Base-by-base conservation (phyloP, 2,329 filamentous ascomycete species). In the Monilinia fructigena region DNA sequence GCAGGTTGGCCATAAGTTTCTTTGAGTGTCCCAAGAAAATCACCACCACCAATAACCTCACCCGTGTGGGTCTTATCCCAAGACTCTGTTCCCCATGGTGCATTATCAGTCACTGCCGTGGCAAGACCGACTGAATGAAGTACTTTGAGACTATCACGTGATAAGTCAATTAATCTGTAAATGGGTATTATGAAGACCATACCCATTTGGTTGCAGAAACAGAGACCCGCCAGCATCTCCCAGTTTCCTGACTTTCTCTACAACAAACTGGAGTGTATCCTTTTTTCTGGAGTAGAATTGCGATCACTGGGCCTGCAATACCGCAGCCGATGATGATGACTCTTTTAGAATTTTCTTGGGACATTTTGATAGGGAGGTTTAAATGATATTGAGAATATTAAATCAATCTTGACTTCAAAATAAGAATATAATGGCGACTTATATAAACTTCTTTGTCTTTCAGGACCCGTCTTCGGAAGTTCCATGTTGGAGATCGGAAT, bases 291-390 rank as follows among this genome's bases (percentile, higher is more conserved):
- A 70, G 65, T 11, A 70, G 45, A 14, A 70, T 65, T 28, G 67
- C 67, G 3, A 70, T 38, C 31, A 67, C 53, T 18, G 68, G 68
- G 26, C 68, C 67, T 20, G 65, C 60, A 48, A 69, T 61, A 26
- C 68, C 68, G 35, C 65, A 65, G 2, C 67, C 68, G 23, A 69
- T 23, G 52, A 69, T 58, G 0, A 68, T 61, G 48, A 69, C 68
- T 45, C 31, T 66, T 20, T 48, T 52, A 4, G 55, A 26, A 26
- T n/a, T 45, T 31, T 8, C 40, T 45, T 47, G 48, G 38, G 55
- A 60, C 63, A 65, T 65, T 2, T 26, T 20, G 31, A 26, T 38
- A n/a, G 16, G 6, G 16, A 7, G n/a, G 23, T 35, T 35, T 35
- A 5, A 26, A 48, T 4, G 14, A 20, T 1, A 4, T 31, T 3